Evolutionary conservation across 495 filamentous ascomycete genomes (phyloP), one percentile per base, ranked within the genome.

Genomic region (Niebla homalea): DNA sequence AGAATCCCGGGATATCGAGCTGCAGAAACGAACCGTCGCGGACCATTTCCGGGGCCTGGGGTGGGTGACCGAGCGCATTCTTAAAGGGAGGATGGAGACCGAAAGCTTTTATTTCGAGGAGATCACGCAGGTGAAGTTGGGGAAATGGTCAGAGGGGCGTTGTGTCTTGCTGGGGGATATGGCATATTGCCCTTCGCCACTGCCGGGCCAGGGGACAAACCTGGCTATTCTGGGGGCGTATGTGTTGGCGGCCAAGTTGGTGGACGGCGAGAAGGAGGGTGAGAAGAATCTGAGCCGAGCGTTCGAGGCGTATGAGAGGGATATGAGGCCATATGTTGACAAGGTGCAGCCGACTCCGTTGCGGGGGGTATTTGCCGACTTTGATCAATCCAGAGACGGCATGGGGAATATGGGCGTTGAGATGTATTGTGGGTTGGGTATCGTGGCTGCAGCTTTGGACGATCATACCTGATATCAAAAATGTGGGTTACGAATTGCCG

Each of bases 61-160:
- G 36, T 58, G 56, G 56, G 53, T 56, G 36, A 49, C 56, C 32
- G 26, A 36, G n/a, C 48, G 56, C 35, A 36, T 58, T 49, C 43
- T 58, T 14, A 26, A 58, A 23, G 39, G 38, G 37, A 58, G 56
- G 53, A 52, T 49, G 43, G 46, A 42, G 25, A 18, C 56, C 36
- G 23, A 52, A 21, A 56, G 56, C 18, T 58, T 58, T 18, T 58
- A 58, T 47, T 58, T 44, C 29, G 53, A 58, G 20, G 56, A 56
- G 56, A 40, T 56, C 23, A 32, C 45, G 36, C 56, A 58, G 45
- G 53, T 58, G 37, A 56, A 56, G 26, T 48, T 58, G 26, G 15
- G 48, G 10, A 49, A 49, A 21, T 58, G 56, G 56, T 58, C 53
- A 20, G 42, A 56, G 47, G 19, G 43, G 12, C 56, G 56, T 5